Base-by-base conservation (phyloP, 139 green algal genomes). In the Asterochloris sp. region DNA sequence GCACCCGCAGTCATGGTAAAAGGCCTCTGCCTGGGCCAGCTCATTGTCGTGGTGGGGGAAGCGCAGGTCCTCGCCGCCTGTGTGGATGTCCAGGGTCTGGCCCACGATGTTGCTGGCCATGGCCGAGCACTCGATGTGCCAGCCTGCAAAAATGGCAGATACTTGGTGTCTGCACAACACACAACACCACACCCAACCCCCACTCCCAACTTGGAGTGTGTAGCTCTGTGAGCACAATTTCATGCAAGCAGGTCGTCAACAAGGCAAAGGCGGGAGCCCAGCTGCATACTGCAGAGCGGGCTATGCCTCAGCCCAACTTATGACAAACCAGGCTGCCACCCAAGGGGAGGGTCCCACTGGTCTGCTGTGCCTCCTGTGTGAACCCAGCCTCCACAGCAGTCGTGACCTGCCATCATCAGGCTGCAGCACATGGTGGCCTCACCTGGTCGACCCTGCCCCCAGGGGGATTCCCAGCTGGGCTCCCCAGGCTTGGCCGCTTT, bases 41-140 rank as follows among this genome's bases (percentile, higher is more conserved):
- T 99, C 96, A 85, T 99, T 99, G 88, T 99, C 96, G 85, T 99
- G 96, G 88, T 99, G 97, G 13, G 97, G 97, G 85, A 99, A 99
- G 78, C 90, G 89, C 60, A 99, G 94, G 86, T 99, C 97, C 76
- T 95, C 92, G 11, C 97, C 97, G 0, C 97, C 96, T 4, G 85
- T 97, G 91, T 99, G 94, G 82, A 99, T 98, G 90, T 99, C 97
- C 81, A 99, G 86, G 38, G 85, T 86, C 26, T 79, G 16, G 21
- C 97, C 96, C 61, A 98, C 85, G 28, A 99, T 85, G 14, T 92
- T 83, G 66, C 69, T 91, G 8, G 96, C 96, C 97, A 99, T 99
- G 14, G 96, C 97, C 62, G 86, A 95, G 95, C 97, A 99, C 89
- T 99, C 97, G 79, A 99, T 99, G 89, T 99, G 97, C 97, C 97